Base-by-base conservation (phyloP, 1,284 basidiomycete species). In the Kwoniella shivajii region DNA sequence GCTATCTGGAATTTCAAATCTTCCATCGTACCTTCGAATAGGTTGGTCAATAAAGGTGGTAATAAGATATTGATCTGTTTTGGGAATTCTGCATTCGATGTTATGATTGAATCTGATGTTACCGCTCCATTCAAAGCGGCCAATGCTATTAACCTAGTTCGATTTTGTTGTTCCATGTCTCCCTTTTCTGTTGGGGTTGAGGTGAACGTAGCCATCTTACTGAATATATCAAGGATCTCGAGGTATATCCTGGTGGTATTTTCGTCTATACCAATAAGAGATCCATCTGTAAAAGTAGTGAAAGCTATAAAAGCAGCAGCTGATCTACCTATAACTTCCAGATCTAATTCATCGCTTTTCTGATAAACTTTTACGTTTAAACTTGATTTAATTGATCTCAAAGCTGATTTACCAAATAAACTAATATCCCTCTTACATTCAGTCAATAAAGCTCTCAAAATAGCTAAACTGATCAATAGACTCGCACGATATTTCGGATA, bases 231-330 rank as follows among this genome's bases (percentile, higher is more conserved):
- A 37, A 97, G 80, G 27, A 87, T 83, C 3, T 82, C 80, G 43
- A 90, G 78, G 74, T 96, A 96, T 51, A 86, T 82, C 24, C 81
- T 81, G 0, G 89, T 89, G 56, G 90, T 78, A 31, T 73, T 75
- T 63, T 84, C 84, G 70, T 94, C 91, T 27, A 88, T 84, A 43
- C 89, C 89, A 61, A 92, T 86, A 36, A 88, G 79, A 52, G 86
- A 84, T 0, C 92, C 90, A 65, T 93, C 88, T 7, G 92, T 90
- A 68, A 88, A 95, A 6, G 91, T 93, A n/a, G 90, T 88, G 84
- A 92, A 92, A 0, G 92, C 88, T 13, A 88, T 89, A 69, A 98
- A 94, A 87, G 92, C 70, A 26, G 59, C 88, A 9, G 92, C 90
- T 6, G 89, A 86, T 65, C 91, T 85, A 2, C 89, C 89, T 49